Percentiles rank a stretch among this genome's conserved stretches.
Conservation (phyloP, 1,284 basidiomycete genomes). For the Sutorius eximius region DNA sequence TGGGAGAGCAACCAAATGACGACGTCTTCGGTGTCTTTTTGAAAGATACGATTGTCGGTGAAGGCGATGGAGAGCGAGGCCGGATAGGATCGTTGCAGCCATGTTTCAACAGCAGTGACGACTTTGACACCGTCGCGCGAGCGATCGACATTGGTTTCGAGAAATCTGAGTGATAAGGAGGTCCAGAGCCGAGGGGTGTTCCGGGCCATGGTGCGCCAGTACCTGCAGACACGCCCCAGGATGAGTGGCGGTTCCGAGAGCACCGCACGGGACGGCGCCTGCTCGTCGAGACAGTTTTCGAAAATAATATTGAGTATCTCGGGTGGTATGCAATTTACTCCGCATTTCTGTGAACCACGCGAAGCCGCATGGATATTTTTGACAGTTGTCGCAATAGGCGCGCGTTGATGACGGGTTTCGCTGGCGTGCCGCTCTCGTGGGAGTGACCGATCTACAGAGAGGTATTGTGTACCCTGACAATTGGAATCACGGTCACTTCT, state of each 20-base stretch:
- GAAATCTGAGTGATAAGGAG: constrained; percentile 23
- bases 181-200: constrained; percentile 23
- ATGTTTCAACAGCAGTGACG: constrained; percentile 18
- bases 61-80: constrained; percentile 26
- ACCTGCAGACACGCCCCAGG: constrained; percentile 24
- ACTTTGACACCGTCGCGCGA: constrained; percentile 21
- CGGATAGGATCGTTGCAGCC: constrained; percentile 24
- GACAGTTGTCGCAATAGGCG: background rate
- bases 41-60: constrained; percentile 29
- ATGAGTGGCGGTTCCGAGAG: constrained; percentile 20
- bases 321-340: constrained; percentile 21
- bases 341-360: background rate
- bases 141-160: constrained; percentile 25
- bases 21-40: constrained; percentile 24
- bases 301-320: constrained; percentile 29
- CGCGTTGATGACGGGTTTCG: background rate
- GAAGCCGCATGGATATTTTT: background rate
- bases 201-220: constrained; percentile 23
- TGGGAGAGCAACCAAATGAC: constrained; percentile 22
- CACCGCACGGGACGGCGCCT: background rate
- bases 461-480: background rate
- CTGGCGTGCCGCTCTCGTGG: background rate
- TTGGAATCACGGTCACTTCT: background rate
- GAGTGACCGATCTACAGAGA: background rate
- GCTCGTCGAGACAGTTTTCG: constrained; percentile 20